phyloP scores from a whole-genome alignment of 2,329 filamentous ascomycete genomes.

The Leptographium procerum region DNA sequence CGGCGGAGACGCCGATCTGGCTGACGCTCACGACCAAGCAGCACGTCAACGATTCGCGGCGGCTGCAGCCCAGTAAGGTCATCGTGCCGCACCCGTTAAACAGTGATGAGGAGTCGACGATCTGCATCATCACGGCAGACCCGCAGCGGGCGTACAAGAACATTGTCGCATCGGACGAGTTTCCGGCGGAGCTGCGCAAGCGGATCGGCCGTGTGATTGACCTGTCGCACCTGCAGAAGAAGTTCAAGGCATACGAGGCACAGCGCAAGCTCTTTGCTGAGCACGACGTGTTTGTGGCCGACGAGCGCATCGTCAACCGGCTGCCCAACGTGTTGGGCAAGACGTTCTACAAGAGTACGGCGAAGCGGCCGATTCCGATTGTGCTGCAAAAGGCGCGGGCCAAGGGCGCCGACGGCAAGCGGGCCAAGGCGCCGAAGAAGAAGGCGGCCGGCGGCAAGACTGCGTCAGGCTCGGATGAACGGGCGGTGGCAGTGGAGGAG shows the following conservation, averaged over 20 bases:
- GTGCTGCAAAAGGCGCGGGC: constrained; percentile 50
- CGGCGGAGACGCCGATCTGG: constrained; percentile 45
- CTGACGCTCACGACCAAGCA: constrained; percentile 54
- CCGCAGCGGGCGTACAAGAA: constrained; percentile 85
- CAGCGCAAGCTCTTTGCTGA: constrained; percentile 72
- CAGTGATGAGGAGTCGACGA: constrained; percentile 50
- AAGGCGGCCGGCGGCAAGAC: constrained; percentile 50
- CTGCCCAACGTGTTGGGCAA: constrained; percentile 77
- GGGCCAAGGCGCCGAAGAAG: constrained; percentile 34
- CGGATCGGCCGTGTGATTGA: constrained; percentile 70
- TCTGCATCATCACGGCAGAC: constrained; percentile 71
- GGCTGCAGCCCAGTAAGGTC: constrained; percentile 77
- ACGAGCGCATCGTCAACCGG: constrained; percentile 68
- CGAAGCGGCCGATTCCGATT: constrained; percentile 80
- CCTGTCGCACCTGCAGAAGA: constrained; percentile 64
- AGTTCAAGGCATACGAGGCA: constrained; percentile 82
- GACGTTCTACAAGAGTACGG: constrained; percentile 75
- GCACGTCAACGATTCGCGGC: constrained; percentile 59
- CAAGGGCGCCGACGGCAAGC: constrained; percentile 49
- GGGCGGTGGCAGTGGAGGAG: constrained; percentile 54
- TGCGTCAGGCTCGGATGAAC: constrained; percentile 59
- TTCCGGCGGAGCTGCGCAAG: constrained; percentile 54
- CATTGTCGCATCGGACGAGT: constrained; percentile 61
- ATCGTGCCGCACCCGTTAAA: constrained; percentile 65
- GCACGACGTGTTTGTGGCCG: constrained; percentile 88